Evolutionary conservation across 192 early-diverging fungal genomes (phyloP).

Genomic region (Podila minutissima): DNA sequence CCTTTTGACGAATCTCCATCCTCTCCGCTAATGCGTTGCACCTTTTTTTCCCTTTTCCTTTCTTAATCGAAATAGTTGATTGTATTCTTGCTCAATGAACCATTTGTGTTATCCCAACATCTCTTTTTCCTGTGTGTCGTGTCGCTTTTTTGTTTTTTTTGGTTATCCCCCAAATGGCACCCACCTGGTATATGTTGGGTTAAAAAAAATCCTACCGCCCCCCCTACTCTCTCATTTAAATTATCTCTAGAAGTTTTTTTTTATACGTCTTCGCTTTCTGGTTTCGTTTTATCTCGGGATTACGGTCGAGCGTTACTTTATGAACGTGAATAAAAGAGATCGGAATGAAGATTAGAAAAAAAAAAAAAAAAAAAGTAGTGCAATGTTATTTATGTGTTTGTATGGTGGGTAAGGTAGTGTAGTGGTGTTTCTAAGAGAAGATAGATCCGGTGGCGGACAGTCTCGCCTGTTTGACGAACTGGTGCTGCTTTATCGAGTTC

Average conservation of each 20-base stretch:
- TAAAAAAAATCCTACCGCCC: not conserved
- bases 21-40: not conserved
- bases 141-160: not conserved
- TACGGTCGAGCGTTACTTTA: too few species aligned
- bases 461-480: constrained; percentile 4
- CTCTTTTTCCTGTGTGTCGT: too few species aligned
- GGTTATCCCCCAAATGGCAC: not conserved
- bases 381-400: too few species aligned
- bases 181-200: not conserved
- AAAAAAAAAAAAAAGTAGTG: not conserved
- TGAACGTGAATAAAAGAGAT: too few species aligned
- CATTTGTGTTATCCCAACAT: too few species aligned
- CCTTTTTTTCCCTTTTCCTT: not conserved
- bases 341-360: not conserved
- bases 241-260: too few species aligned
- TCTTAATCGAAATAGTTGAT: constrained; percentile 6
- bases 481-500: constrained; percentile 12
- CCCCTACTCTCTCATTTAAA: too few species aligned
- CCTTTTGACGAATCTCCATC: not conserved
- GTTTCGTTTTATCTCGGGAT: too few species aligned
- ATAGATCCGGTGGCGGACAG: not conserved
- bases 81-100: not conserved
- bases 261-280: too few species aligned
- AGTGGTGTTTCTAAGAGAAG: not conserved
- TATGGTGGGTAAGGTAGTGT: too few species aligned